Conservation (phyloP, 1,284 basidiomycete species). For the Melampsora larici-populina region DNA sequence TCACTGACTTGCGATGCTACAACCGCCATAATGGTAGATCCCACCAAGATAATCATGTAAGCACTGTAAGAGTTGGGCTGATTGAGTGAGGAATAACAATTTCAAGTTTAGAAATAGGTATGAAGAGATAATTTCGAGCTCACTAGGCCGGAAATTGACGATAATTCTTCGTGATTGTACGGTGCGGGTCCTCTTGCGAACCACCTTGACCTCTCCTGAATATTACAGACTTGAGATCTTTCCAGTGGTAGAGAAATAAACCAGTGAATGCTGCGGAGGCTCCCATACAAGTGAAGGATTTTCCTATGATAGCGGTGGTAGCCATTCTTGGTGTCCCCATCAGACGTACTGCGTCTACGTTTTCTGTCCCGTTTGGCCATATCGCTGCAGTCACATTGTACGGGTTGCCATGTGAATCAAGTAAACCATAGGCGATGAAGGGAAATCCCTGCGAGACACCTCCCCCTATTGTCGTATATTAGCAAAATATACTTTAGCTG, state of each 20-base stretch:
- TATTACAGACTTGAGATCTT: not conserved
- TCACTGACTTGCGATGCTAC: not conserved
- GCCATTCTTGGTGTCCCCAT: not conserved
- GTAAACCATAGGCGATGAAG: slow-evolving; percentile 30
- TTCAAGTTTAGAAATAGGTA: not conserved
- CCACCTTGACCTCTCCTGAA: not conserved
- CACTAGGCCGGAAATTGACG: not conserved
- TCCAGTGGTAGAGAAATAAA: not conserved
- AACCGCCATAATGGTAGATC: not conserved
- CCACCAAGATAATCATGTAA: not conserved
- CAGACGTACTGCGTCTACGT: slow-evolving; percentile 1
- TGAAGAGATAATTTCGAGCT: not conserved
- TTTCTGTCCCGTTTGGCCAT: slow-evolving; percentile 24
- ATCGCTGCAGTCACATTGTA: slow-evolving; percentile 25
- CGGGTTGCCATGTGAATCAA: slow-evolving; percentile 30
- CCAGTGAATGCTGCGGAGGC: not conserved
- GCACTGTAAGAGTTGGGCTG: not conserved
- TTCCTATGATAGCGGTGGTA: not conserved
- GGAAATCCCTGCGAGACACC: slow-evolving; percentile 16
- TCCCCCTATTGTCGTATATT: not conserved
- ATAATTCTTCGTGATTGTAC: slow-evolving; percentile 1
- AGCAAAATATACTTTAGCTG: too few relatives aligned
- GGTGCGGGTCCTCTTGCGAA: not conserved
- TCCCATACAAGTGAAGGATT: slow-evolving; percentile 1
- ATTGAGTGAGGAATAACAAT: not conserved